phyloP scores from a whole-genome alignment of 2,329 filamentous ascomycete genomes.

The Sporothrix schenckii region DNA sequence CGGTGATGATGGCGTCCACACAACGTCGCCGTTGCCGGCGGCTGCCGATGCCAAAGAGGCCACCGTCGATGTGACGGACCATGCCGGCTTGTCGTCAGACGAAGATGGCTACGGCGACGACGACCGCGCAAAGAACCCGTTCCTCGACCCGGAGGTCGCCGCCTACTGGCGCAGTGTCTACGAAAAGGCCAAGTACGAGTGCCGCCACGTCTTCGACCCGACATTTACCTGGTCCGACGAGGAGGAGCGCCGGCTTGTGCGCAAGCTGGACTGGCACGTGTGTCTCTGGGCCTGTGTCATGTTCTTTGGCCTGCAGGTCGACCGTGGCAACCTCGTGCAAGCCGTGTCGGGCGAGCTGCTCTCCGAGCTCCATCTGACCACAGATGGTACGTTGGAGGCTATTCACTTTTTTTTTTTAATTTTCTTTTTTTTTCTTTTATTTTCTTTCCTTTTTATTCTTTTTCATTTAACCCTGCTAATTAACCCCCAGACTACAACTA shows the following conservation, averaged over 20 bases:
- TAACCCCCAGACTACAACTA: slow-evolving; percentile 53
- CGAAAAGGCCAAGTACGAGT: slow-evolving; percentile 52
- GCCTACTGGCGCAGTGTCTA: slow-evolving; percentile 44
- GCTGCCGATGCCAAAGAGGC: slow-evolving; percentile 8
- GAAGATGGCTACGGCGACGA: slow-evolving; percentile 29
- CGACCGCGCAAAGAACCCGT: slow-evolving; percentile 40
- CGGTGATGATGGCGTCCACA: background rate
- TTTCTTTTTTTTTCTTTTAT: background rate
- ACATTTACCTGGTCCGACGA: slow-evolving; percentile 55
- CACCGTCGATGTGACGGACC: background rate
- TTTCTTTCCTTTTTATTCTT: too few relatives aligned
- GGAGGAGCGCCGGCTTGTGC: slow-evolving; percentile 57
- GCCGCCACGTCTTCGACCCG: slow-evolving; percentile 59
- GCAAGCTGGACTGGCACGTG: slow-evolving; percentile 50
- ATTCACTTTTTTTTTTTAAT: background rate
- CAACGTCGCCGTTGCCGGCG: background rate
- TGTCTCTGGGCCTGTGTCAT: slow-evolving; percentile 57
- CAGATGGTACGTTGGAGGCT: slow-evolving; percentile 45
- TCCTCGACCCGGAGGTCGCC: slow-evolving; percentile 40
- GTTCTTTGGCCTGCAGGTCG: slow-evolving; percentile 64
- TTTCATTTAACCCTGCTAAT: background rate
- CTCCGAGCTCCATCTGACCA: slow-evolving; percentile 52
- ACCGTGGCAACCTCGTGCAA: slow-evolving; percentile 62
- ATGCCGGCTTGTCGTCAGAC: background rate
- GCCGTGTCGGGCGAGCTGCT: slow-evolving; percentile 65